Evolutionary conservation across 495 filamentous ascomycete species (phyloP).

Genomic region (Hyaloscypha variabilis): DNA sequence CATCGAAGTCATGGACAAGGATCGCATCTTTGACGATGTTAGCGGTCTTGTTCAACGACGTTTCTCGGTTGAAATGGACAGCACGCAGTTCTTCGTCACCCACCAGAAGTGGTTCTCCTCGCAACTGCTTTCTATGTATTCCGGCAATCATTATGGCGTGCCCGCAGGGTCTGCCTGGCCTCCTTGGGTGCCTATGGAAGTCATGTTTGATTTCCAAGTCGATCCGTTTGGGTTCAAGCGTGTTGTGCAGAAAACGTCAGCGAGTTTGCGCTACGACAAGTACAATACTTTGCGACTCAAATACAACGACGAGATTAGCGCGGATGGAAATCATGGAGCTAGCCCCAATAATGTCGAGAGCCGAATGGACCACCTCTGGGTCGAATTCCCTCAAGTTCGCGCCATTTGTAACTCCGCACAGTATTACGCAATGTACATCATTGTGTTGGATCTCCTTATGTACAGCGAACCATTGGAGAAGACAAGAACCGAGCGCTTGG

Average conservation of each 20-base stretch:
- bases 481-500: constrained; percentile 85
- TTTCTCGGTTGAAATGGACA: constrained; percentile 92
- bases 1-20: constrained; percentile 96
- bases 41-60: constrained; percentile 93
- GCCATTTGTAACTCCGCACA: constrained; percentile 94
- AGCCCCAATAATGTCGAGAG: constrained; percentile 64
- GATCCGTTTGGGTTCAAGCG: constrained; percentile 95
- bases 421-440: constrained; percentile 97
- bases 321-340: constrained; percentile 40
- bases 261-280: constrained; percentile 92
- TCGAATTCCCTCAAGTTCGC: constrained; percentile 90
- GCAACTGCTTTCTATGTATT: constrained; percentile 86
- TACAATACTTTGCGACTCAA: constrained; percentile 97
- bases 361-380: constrained; percentile 92
- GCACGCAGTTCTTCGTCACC: constrained; percentile 96
- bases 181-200: constrained; percentile 95
- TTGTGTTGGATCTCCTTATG: constrained; percentile 89
- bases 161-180: constrained; percentile 87
- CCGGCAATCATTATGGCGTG: constrained; percentile 89
- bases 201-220: constrained; percentile 93
- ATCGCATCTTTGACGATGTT: constrained; percentile 87
- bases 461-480: constrained; percentile 97
- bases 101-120: constrained; percentile 82
- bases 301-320: constrained; percentile 92
- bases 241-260: constrained; percentile 93